These are phyloP conservation scores for Hyphopichia fennica DNA, from an alignment of 1,139 yeast genomes.

Conservation along the genomic window DNA sequence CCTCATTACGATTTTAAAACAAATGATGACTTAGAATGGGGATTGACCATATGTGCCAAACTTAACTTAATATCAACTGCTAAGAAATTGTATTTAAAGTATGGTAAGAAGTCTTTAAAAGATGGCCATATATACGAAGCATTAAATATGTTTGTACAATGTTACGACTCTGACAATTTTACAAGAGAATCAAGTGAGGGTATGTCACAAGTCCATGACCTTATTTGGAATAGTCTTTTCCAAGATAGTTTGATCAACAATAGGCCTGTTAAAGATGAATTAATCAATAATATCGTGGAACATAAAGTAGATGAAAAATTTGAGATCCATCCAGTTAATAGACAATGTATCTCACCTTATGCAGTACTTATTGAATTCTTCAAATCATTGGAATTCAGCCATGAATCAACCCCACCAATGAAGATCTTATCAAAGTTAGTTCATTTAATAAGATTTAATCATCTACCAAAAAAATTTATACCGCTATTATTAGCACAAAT, in stretches of 20 bases:
- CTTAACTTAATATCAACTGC: conserved; percentile 53
- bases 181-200: conserved; percentile 23
- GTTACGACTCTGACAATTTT: conserved; percentile 48
- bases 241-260: conserved; percentile 60
- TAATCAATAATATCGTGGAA: conserved; percentile 53
- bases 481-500: conserved; percentile 53
- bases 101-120: conserved; percentile 40
- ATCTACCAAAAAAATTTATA: conserved; percentile 59
- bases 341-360: conserved; percentile 71
- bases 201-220: conserved; percentile 38
- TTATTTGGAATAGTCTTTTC: conserved; percentile 51
- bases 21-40: conserved; percentile 82
- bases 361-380: conserved; percentile 61
- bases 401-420: conserved; percentile 24
- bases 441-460: conserved; percentile 61
- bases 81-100: conserved; percentile 43
- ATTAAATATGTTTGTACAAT: conserved; percentile 63
- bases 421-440: conserved; percentile 40
- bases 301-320: conserved; percentile 35
- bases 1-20: conserved; percentile 60
- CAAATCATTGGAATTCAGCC: conserved; percentile 23
- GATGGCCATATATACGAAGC: conserved; percentile 59
- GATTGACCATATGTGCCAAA: conserved; percentile 54
- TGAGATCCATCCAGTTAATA: conserved; percentile 53
- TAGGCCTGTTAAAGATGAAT: conserved; percentile 52